Evolutionary conservation across 1,284 basidiomycete genomes (phyloP).

Genomic region (Phellopilus nigrolimitatus): DNA sequence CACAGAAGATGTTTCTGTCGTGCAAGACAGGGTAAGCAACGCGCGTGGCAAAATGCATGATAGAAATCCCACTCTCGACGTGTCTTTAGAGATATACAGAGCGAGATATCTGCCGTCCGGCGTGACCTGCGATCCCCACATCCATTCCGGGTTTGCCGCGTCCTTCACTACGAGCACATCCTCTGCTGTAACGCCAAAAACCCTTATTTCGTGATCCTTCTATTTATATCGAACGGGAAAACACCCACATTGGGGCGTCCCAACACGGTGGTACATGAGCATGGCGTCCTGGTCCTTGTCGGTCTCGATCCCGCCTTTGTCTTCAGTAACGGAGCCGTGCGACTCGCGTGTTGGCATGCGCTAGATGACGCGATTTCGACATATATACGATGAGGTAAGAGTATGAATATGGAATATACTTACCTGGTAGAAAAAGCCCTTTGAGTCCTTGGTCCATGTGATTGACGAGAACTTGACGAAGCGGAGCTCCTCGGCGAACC

Average conservation of each 20-base stretch:
- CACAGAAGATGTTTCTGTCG: slow-evolving; percentile 68
- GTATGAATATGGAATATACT: no score
- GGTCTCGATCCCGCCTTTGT: slow-evolving; percentile 60
- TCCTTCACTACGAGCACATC: slow-evolving; percentile 67
- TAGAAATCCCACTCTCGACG: slow-evolving; percentile 54
- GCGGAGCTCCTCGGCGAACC: slow-evolving; percentile 61
- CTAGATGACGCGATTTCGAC: no score
- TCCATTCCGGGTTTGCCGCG: slow-evolving; percentile 58
- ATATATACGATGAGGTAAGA: no score
- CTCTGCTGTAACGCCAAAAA: slow-evolving; percentile 42
- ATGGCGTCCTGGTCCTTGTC: slow-evolving; percentile 62
- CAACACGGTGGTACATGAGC: slow-evolving; percentile 71
- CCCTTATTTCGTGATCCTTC: neutral
- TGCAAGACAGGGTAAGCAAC: no score
- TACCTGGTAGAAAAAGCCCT: slow-evolving; percentile 82
- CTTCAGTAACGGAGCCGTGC: slow-evolving; percentile 45
- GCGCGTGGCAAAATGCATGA: no score
- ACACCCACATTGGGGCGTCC: slow-evolving; percentile 60
- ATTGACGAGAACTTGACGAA: slow-evolving; percentile 75
- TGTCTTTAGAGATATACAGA: slow-evolving; percentile 55
- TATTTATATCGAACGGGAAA: neutral
- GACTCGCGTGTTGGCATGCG: slow-evolving; percentile 52
- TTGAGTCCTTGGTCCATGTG: slow-evolving; percentile 71
- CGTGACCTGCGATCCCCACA: slow-evolving; percentile 55
- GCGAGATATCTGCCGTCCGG: slow-evolving; percentile 62